Evolutionary conservation across 1,284 basidiomycete species (phyloP), one percentile per base, ranked within the genome.

Genomic region (Rhodotorula sp.): DNA sequence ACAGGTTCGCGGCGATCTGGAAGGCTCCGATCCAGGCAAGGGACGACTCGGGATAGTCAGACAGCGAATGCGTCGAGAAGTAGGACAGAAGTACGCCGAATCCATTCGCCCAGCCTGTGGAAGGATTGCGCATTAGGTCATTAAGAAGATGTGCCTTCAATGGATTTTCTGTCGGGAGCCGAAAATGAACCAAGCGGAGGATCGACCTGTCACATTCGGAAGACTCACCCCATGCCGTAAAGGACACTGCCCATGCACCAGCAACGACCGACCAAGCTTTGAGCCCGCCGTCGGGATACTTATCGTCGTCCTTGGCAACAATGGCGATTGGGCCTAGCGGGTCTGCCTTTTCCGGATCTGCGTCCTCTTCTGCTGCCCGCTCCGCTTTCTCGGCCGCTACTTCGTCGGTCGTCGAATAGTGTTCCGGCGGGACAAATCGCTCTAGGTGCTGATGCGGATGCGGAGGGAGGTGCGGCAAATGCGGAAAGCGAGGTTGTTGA

Each of bases 11-110:
- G 29, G 55, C 62, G 14, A 74, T 67, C 61, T 74, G 72, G 53
- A 72, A 70, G 26, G 66, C 68, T 4, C 74, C 74, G n/a, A 76
- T 76, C 72, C 73, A 75, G 4, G 63, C 59, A n/a, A 75, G 64
- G 18, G 53, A 51, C 6, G 51, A 54, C 45, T 59, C 57, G 6
- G 42, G 42, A 45, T 59, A 59, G 12, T 37, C 15, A 5, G 57
- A 44, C 42, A 59, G 57, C 10, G 37, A 45, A 26, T 59, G 24
- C 4, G 42, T 42, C 37, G 42, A 44, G 42, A 26, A 59, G 42
- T 74, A 75, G 20, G 67, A 67, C 29, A 75, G 67, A 26, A 74
- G 66, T 0, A 75, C 72, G 49, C 75, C 75, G 37, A 64, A 76
- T 0, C 53, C 61, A 46, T 75, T 75, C 12, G 64, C 54, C 46